Evolutionary conservation across 768 basidiomycete genomes (phyloP).

Genomic region (Suillus paluster): DNA sequence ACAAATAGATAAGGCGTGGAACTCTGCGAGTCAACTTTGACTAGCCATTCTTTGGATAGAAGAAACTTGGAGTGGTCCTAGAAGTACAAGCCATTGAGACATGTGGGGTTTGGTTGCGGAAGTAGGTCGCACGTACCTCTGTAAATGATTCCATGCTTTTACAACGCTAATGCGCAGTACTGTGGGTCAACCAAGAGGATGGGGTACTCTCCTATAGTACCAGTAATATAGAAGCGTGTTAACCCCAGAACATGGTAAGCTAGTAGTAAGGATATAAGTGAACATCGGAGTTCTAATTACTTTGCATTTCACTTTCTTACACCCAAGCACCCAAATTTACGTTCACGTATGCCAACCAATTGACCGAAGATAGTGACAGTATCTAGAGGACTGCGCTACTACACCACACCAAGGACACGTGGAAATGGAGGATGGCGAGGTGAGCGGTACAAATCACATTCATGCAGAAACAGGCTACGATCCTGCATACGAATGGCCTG

Average conservation of each 20-base stretch:
- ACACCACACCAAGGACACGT: constrained; percentile 3
- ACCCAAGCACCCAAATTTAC: constrained; percentile 5
- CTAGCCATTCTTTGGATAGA: constrained; percentile 74
- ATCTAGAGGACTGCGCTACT: neutral
- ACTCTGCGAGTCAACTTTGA: constrained; percentile 60
- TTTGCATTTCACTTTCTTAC: neutral
- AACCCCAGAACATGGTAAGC: constrained; percentile 1
- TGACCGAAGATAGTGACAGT: neutral
- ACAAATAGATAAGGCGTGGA: constrained; percentile 78
- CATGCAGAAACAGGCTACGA: constrained; percentile 40
- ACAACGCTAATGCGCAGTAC: neutral
- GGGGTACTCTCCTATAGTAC: neutral
- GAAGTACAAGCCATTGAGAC: neutral
- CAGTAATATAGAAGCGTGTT: neutral
- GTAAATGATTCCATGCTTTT: constrained; percentile 51
- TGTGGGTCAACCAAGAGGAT: neutral
- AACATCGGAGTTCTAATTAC: constrained; percentile 19
- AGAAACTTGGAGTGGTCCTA: constrained; percentile 63
- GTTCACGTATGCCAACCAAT: constrained; percentile 3
- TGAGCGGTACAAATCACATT: constrained; percentile 8
- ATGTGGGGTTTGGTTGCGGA: constrained; percentile 2
- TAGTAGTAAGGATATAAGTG: neutral
- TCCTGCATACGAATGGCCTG: constrained; percentile 65
- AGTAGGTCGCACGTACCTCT: constrained; percentile 36
- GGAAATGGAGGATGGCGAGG: constrained; percentile 22